phyloP scores from a whole-genome alignment of 495 filamentous ascomycete genomes.

The Penicillium roqueforti region DNA sequence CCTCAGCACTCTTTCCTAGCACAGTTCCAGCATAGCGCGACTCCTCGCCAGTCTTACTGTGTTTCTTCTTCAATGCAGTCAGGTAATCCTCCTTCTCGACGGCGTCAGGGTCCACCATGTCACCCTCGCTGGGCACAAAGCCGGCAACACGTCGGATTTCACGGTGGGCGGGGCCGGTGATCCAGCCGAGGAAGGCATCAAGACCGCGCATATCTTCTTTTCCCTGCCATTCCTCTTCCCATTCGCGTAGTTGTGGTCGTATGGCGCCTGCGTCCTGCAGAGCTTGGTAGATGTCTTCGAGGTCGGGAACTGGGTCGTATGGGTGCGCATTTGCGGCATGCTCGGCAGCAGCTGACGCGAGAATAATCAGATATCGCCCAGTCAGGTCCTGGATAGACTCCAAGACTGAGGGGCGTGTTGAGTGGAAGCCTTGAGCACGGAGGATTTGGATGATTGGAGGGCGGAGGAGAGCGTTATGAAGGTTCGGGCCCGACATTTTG shows the following conservation, averaged over 20 bases:
- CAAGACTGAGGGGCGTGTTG: constrained; percentile 66
- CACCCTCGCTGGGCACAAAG: constrained; percentile 42
- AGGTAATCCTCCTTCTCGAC: constrained; percentile 68
- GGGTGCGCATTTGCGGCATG: constrained; percentile 57
- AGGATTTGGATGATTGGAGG: constrained; percentile 82
- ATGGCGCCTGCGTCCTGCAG: constrained; percentile 71
- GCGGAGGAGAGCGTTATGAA: constrained; percentile 74
- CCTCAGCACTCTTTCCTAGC: constrained; percentile 64
- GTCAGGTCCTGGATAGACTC: constrained; percentile 75
- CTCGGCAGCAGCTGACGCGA: constrained; percentile 58
- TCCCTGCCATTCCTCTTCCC: constrained; percentile 55
- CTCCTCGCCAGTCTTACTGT: constrained; percentile 78
- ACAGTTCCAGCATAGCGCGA: constrained; percentile 75
- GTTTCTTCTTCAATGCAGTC: constrained; percentile 74
- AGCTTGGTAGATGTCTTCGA: constrained; percentile 80
- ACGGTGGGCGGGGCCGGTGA: constrained; percentile 57
- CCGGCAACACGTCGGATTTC: constrained; percentile 72
- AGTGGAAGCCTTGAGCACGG: constrained; percentile 78
- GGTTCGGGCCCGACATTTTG: constrained; percentile 41
- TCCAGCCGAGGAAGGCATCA: constrained; percentile 70
- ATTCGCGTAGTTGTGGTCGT: constrained; percentile 53
- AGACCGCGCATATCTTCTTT: constrained; percentile 72
- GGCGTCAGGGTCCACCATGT: constrained; percentile 43
- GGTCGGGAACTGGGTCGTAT: constrained; percentile 44
- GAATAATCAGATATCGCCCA: constrained; percentile 64